Evolutionary conservation across 2,329 filamentous ascomycete genomes (phyloP).

Genomic region (Neopestalotiopsis rosae): DNA sequence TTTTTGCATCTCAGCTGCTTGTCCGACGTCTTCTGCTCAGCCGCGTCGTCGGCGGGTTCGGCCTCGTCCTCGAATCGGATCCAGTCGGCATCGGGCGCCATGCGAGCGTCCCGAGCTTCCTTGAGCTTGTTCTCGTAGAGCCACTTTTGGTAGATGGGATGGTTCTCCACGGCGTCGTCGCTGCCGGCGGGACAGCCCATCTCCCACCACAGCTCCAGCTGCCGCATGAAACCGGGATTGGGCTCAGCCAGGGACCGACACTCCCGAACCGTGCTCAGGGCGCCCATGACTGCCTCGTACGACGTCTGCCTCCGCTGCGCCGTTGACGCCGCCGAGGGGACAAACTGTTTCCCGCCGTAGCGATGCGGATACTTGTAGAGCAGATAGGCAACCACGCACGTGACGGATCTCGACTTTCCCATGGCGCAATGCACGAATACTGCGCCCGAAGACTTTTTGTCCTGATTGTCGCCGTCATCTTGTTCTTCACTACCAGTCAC

Average conservation of each 20-base stretch:
- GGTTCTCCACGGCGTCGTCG: constrained; percentile 58
- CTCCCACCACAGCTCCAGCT: constrained; percentile 84
- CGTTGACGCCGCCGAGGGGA: constrained; percentile 47
- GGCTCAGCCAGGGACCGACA: constrained; percentile 82
- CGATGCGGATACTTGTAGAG: constrained; percentile 69
- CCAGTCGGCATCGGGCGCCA: constrained; percentile 76
- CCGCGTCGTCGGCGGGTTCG: constrained; percentile 49
- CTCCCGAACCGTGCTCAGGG: constrained; percentile 72
- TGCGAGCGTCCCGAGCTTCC: constrained; percentile 69
- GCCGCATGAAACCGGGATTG: constrained; percentile 89
- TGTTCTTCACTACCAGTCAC: constrained; percentile 50
- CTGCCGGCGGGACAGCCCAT: constrained; percentile 78
- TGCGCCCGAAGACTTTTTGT: constrained; percentile 35
- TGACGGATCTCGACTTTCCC: constrained; percentile 92
- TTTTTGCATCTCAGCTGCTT: constrained; percentile 85
- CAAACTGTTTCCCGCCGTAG: constrained; percentile 49
- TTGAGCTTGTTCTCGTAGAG: constrained; percentile 60
- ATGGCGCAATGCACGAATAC: constrained; percentile 80
- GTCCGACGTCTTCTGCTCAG: constrained; percentile 32
- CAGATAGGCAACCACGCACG: constrained; percentile 83
- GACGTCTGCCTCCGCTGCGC: constrained; percentile 47
- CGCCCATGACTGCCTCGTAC: constrained; percentile 57
- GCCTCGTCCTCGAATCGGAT: constrained; percentile 82
- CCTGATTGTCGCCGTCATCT: constrained; percentile 55
- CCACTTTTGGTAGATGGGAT: constrained; percentile 81